phyloP scores from a whole-genome alignment of 345 rosid species.

The Camelina sativa region DNA sequence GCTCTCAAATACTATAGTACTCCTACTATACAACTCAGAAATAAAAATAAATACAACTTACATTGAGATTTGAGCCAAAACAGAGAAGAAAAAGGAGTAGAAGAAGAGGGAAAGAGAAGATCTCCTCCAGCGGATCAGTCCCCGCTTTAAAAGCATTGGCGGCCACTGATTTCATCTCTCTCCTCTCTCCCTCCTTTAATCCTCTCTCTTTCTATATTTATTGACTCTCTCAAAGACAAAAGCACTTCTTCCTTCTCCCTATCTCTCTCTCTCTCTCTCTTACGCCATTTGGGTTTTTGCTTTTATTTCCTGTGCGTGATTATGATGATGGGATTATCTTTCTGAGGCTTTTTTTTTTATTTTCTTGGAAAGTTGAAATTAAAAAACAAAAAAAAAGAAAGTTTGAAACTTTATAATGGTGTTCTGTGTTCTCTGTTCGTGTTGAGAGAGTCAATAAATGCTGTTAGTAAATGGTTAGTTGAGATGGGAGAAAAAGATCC shows the following conservation, averaged over 20 bases:
- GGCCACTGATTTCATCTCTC: conserved; percentile 64
- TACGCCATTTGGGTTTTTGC: conserved; percentile 36
- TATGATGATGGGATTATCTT: conserved; percentile 42
- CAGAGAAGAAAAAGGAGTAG: conserved; percentile 17
- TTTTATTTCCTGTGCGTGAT: conserved; percentile 33
- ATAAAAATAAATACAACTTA: neutral
- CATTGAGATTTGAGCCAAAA: conserved; percentile 58
- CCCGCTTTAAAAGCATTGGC: conserved; percentile 73
- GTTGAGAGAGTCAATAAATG: conserved; percentile 42
- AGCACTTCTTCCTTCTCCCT: conserved; percentile 6
- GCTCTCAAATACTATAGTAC: conserved; percentile 12
- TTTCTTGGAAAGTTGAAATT: conserved; percentile 38
- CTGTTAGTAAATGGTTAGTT: conserved; percentile 31
- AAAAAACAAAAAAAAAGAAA: neutral
- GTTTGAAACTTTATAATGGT: conserved; percentile 37
- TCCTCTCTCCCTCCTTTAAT: neutral
- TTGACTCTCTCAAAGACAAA: neutral
- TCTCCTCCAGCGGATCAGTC: conserved; percentile 49
- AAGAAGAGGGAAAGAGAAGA: conserved; percentile 36
- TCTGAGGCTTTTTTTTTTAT: conserved; percentile 10
- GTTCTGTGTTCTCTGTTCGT: conserved; percentile 8
- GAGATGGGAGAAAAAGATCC: conserved; percentile 41
- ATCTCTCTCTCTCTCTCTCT: conserved; percentile 28
- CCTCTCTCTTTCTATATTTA: conserved; percentile 2
- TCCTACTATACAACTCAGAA: neutral